phyloP scores from a whole-genome alignment of 768 basidiomycete species.

The Russula earlei region DNA sequence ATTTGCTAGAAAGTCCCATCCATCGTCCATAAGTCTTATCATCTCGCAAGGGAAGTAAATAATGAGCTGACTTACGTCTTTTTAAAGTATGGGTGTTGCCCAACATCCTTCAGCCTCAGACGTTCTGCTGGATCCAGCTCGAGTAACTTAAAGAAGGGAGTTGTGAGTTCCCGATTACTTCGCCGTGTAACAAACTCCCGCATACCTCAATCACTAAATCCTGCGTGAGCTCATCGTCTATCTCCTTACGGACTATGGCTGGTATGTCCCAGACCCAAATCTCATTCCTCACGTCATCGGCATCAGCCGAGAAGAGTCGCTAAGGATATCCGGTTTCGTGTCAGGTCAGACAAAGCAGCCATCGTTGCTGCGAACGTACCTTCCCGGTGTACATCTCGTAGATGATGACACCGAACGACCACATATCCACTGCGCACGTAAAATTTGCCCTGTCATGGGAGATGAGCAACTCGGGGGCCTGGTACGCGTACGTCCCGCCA shows the following conservation, averaged over 20 bases:
- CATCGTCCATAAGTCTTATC: background rate
- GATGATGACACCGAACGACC: conserved; percentile 12
- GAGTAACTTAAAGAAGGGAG: background rate
- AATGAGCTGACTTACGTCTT: background rate
- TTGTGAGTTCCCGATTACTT: background rate
- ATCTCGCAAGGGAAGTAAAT: no score
- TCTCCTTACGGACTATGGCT: background rate
- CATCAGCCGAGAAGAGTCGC: conserved; percentile 8
- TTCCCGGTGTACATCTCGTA: conserved; percentile 7
- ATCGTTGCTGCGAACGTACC: background rate
- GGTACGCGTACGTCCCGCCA: conserved; percentile 16
- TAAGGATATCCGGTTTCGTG: background rate
- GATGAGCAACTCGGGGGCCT: conserved; percentile 15
- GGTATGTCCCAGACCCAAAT: conserved; percentile 12
- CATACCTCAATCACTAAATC: conserved; percentile 4
- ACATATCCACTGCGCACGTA: conserved; percentile 16
- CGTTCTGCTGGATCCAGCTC: conserved; percentile 1
- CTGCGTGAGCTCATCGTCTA: background rate
- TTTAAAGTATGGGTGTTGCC: background rate
- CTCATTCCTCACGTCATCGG: conserved; percentile 1
- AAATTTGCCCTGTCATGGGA: background rate
- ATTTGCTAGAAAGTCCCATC: background rate
- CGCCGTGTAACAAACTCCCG: background rate
- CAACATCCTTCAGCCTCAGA: background rate
- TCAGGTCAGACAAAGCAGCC: background rate